Conservation (phyloP, 306 rosid genomes). For the Inga oerstediana region DNA sequence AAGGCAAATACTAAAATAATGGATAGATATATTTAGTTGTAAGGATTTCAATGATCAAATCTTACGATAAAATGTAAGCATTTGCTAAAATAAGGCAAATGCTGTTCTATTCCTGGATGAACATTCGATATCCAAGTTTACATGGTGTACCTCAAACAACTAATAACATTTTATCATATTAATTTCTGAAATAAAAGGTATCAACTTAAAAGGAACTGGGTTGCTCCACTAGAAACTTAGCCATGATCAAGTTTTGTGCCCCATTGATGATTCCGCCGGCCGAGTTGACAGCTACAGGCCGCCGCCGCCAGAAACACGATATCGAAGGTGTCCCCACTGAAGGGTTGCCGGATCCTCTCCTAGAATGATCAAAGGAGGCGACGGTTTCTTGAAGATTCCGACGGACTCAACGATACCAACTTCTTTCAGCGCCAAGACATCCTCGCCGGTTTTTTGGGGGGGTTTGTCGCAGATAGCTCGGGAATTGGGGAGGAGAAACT, state of each 20-base stretch:
- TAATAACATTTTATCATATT: neutral
- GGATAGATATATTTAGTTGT: neutral
- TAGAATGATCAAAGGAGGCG: constrained; percentile 39
- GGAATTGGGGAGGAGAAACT: constrained; percentile 41
- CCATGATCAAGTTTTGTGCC: neutral
- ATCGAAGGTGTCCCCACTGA: constrained; percentile 36
- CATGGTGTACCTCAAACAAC: neutral
- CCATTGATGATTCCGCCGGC: constrained; percentile 19
- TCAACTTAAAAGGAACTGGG: neutral
- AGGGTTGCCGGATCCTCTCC: constrained; percentile 42
- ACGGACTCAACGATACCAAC: constrained; percentile 44
- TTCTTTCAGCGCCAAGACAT: constrained; percentile 48
- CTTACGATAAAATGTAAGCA: neutral
- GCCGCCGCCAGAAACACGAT: constrained; percentile 50
- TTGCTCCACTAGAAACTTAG: neutral
- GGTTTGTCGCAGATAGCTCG: constrained; percentile 51
- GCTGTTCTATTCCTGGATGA: neutral
- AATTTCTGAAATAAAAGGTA: neutral
- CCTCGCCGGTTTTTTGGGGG: constrained; percentile 35
- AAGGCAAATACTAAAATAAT: neutral
- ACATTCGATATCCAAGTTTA: neutral
- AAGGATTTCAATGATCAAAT: neutral
- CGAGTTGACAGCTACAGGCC: constrained; percentile 24
- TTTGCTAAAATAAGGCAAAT: no score
- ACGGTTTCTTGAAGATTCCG: constrained; percentile 48